Evolutionary conservation across 768 basidiomycete genomes (phyloP).

Genomic region (Suillus tomentosus): DNA sequence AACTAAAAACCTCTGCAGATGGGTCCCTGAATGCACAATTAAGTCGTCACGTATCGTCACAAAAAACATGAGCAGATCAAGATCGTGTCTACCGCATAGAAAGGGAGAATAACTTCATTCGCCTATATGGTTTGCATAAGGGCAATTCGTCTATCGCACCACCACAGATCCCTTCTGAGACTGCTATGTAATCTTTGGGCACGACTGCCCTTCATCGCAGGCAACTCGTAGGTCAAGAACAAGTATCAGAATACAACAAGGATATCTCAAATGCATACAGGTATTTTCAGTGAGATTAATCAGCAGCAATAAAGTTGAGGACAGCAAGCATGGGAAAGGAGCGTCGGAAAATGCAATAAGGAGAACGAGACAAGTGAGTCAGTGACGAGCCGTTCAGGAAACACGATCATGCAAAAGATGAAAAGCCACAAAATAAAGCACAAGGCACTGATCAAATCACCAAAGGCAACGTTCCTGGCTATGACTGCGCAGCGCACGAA

Average conservation of each 20-base stretch:
- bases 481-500: slow-evolving; percentile 16
- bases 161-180: background rate
- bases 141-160: background rate
- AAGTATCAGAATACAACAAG: background rate
- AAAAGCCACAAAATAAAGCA: background rate
- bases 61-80: background rate
- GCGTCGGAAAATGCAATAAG: background rate
- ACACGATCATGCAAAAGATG: background rate
- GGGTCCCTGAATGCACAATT: too few relatives aligned
- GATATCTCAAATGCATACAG: background rate
- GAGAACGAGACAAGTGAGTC: background rate
- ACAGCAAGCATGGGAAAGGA: background rate
- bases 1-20: too few relatives aligned
- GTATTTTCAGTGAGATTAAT: background rate
- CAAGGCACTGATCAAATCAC: background rate
- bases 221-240: background rate
- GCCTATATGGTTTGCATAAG: background rate
- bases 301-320: background rate
- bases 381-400: background rate
- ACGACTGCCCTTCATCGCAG: background rate
- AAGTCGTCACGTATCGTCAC: too few relatives aligned
- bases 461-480: background rate
- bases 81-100: background rate
- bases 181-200: background rate
- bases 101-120: background rate